A percentile compares a stretch with the other conserved stretches of the same genome.
Evolutionary conservation across 176 grass and related monocot species (phyloP).

Genomic region (Eleusine indica): DNA sequence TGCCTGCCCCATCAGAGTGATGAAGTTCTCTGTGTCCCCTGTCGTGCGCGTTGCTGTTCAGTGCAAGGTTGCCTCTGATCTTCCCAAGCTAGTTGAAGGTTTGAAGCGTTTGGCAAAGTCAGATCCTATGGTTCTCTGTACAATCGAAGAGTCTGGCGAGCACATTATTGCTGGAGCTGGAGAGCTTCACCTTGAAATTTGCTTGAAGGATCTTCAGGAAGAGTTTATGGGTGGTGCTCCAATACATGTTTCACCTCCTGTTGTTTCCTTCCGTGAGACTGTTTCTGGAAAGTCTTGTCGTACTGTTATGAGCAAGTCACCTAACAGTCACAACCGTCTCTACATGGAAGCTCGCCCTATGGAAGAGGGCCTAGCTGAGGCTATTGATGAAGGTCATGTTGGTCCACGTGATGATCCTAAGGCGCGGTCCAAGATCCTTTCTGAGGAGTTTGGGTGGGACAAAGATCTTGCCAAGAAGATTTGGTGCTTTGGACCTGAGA

Average conservation of each 20-base stretch:
- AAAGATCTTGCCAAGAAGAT: neutral
- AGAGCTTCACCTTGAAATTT: neutral
- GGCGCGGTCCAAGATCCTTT: neutral
- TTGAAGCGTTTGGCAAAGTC: conserved; percentile 54
- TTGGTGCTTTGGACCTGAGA: neutral
- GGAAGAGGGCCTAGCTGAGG: neutral
- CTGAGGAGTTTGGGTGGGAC: neutral
- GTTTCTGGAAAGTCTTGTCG: neutral
- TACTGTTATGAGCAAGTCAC: neutral
- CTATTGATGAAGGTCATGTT: neutral
- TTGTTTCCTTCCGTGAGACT: neutral
- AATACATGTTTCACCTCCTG: neutral
- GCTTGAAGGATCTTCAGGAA: neutral
- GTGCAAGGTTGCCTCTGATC: conserved; percentile 13
- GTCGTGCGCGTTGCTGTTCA: neutral
- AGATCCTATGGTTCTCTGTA: neutral
- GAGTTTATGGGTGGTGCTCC: neutral
- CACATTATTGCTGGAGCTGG: neutral
- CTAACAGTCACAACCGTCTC: neutral
- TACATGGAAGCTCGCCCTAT: neutral
- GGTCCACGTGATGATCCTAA: neutral
- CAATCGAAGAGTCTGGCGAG: neutral
- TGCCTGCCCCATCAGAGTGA: neutral
- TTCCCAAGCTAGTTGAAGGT: conserved; percentile 14
- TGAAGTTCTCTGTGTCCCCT: neutral